Evolutionary conservation across 345 rosid species (phyloP), one percentile per base, ranked within the genome.

Genomic region (Eucalyptus virginea): DNA sequence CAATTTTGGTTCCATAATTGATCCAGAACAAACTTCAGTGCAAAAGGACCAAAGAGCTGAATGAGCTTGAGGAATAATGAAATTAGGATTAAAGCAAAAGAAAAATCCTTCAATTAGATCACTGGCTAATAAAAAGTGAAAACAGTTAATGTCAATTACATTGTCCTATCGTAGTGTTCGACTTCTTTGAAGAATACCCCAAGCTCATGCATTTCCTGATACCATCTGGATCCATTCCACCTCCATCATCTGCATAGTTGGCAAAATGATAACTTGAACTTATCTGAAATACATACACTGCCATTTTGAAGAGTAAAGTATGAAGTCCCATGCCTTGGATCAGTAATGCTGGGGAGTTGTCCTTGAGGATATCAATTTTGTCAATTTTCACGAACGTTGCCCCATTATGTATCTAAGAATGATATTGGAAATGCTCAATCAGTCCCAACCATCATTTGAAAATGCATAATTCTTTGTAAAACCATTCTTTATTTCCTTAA

Each of bases 131-230:
- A 32, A 60, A 89, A 86, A 16, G 30, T 21, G n/a, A 86, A 62
- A 30, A 62, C 47, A 17, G 24, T 32, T 85, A 49, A 26, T 40
- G 40, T 30, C 58, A 40, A 37, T 45, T 45, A 98, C 99, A 98
- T 90, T 98, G 98, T 91, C 99, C 98, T 91, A 98, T 97, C 37
- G 99, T 97, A 60, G 94, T 94, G 81, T 95, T 97, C 32, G 97
- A 92, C 91, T 97, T 97, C 95, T 98, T 98, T 52, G 98, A 93
- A n/a, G 99, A 98, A 92, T 97, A 98, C 37, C 98, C 99, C 96
- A 98, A 95, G 94, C 99, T 98, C 99, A 98, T 94, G 91, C 99
- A 98, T 92, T 96, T 98, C 91, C 99, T 91, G 12, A 98, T 90
- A 88, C 94, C 91, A 85, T 93, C 93, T 32, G 99, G 98, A 93